A percentile compares a stretch with the other conserved stretches of the same genome.
Conservation (phyloP, 129 eudicot genomes). For the Pulicaria dysenterica region DNA sequence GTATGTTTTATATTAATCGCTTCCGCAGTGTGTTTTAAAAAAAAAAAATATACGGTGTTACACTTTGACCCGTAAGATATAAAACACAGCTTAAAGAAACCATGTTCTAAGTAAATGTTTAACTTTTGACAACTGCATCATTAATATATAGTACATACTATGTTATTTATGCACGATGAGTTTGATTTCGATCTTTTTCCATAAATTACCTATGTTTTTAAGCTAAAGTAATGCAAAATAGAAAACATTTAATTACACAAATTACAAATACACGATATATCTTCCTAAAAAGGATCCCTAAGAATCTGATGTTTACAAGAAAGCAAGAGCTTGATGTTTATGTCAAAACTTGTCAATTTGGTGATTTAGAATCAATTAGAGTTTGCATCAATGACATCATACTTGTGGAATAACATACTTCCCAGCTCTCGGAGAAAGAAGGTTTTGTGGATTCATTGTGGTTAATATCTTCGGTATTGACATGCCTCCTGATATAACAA, state of each 20-base stretch:
- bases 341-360: not conserved
- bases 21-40: too few relatives aligned
- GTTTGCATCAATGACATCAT: slow-evolving; percentile 28
- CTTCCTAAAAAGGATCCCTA: not conserved
- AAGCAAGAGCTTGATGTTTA: slow-evolving; percentile 20
- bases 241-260: not conserved
- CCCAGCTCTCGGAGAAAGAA: slow-evolving; percentile 51
- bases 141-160: too few relatives aligned
- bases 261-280: not conserved
- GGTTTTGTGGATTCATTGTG: slow-evolving; percentile 41
- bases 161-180: too few relatives aligned
- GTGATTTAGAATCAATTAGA: not conserved
- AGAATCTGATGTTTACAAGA: slow-evolving; percentile 22
- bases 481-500: slow-evolving; percentile 88
- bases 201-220: too few relatives aligned
- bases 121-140: too few relatives aligned
- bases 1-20: too few relatives aligned
- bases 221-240: not conserved
- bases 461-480: slow-evolving; percentile 73
- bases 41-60: too few relatives aligned
- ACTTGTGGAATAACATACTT: slow-evolving; percentile 58
- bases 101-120: too few relatives aligned
- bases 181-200: too few relatives aligned
- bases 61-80: too few relatives aligned
- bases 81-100: too few relatives aligned